Base-by-base conservation (phyloP, 345 rosid genomes). In the Capsella bursapastoris region DNA sequence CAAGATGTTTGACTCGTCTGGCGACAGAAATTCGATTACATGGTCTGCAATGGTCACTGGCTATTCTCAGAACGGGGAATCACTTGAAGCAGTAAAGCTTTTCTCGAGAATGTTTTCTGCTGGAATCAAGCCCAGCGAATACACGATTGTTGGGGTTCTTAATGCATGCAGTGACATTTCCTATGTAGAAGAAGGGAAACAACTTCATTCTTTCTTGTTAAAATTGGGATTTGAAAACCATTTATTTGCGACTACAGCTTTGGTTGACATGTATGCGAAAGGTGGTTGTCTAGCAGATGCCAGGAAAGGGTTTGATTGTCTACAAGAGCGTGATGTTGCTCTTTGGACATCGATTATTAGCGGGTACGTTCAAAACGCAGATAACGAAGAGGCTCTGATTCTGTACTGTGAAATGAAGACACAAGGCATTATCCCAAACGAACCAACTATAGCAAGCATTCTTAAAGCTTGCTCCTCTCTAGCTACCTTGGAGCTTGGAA, bases 1-100 rank as follows among this genome's bases (percentile, higher is more conserved):
- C 75, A 61, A 70, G 64, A 78, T 88, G 65, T 93, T 93, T 82
- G 84, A 88, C 73, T 82, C 78, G 51, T 87, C 88, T 8, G 82
- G 64, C 64, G 87, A 80, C 53, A 90, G 78, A 85, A 86, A 87
- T 76, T 74, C 89, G 5, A 84, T 93, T 45, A 89, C 98, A 2
- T 93, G 98, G 98, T 90, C 98, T 0, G 96, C 96, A 1, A 89
- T 93, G 86, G 82, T 89, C 68, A 90, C 97, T 50, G 93, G 97
- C 16, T 90, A 81, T 83, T 86, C 96, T 57, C 98, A 93, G 79
- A 83, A 79, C 60, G 97, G 96, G 51, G 85, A 85, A 62, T 88
- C 89, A 61, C 56, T 29, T 10, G 79, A 83, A 75, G 90, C 96
- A 56, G 67, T 90, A 57, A 71, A 74, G 56, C 79, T 93, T 52